These are phyloP conservation scores for Hericium rajendrae DNA, from an alignment of 768 basidiomycete species.

Conservation along the genomic window DNA sequence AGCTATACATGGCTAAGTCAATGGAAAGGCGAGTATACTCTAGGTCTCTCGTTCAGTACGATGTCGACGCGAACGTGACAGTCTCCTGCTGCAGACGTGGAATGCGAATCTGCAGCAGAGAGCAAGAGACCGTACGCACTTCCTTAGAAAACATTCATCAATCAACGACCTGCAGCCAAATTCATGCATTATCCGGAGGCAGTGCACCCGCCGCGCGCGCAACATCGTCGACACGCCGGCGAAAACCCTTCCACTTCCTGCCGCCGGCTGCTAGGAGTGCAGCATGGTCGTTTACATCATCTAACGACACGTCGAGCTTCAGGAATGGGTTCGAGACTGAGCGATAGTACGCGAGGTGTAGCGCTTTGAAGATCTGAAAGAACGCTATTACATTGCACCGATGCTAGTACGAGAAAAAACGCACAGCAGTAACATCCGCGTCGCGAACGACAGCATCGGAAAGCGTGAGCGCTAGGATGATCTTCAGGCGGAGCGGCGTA, in stretches of 20 bases:
- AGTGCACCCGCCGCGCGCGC: slow-evolving; percentile 44
- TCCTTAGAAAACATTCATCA: background rate
- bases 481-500: slow-evolving; percentile 81
- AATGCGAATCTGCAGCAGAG: background rate
- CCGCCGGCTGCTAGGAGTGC: slow-evolving; percentile 52
- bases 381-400: background rate
- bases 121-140: slow-evolving; percentile 4
- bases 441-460: slow-evolving; percentile 78
- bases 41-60: slow-evolving; percentile 39
- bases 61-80: slow-evolving; percentile 1
- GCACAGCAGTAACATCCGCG: slow-evolving; percentile 64
- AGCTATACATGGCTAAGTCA: slow-evolving; percentile 72
- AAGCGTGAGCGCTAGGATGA: slow-evolving; percentile 70
- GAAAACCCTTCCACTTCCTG: slow-evolving; percentile 61
- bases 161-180: background rate
- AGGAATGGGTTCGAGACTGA: slow-evolving; percentile 84
- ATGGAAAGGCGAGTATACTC: slow-evolving; percentile 52
- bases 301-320: slow-evolving; percentile 42
- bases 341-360: slow-evolving; percentile 81
- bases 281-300: slow-evolving; percentile 40
- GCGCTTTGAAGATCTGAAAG: slow-evolving; percentile 71
- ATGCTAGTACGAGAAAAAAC: slow-evolving; percentile 16
- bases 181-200: slow-evolving; percentile 9
- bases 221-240: slow-evolving; percentile 67
- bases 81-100: slow-evolving; percentile 4